phyloP scores from a whole-genome alignment of 2,329 filamentous ascomycete species.

The Corynespora cassiicola region DNA sequence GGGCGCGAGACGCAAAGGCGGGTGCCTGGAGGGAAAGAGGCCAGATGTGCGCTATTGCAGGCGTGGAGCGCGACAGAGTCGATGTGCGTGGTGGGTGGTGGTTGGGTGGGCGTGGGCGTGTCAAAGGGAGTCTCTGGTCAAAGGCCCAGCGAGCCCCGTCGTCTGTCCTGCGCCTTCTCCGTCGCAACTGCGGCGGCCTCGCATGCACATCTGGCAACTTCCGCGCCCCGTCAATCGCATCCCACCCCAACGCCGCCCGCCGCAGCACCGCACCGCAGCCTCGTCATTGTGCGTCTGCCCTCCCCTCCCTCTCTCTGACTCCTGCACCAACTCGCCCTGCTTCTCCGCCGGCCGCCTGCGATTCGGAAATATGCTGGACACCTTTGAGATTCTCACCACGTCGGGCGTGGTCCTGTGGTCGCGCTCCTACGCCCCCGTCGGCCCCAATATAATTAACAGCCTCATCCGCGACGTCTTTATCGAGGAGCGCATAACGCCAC shows the following conservation, averaged over 20 bases:
- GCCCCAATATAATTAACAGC: conserved; percentile 84
- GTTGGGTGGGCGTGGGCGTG: too few relatives aligned
- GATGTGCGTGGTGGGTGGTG: too few relatives aligned
- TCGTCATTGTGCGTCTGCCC: too few relatives aligned
- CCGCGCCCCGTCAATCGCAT: conserved; percentile 4
- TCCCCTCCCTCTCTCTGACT: conserved; percentile 6
- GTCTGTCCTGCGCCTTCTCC: too few relatives aligned
- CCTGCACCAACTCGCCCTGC: conserved; percentile 6
- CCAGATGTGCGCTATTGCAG: too few relatives aligned
- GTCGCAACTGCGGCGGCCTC: conserved; percentile 4
- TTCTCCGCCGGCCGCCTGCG: conserved; percentile 2
- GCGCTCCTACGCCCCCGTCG: conserved; percentile 80
- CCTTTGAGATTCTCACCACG: conserved; percentile 94
- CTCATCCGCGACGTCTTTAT: conserved; percentile 98
- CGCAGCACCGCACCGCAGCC: too few relatives aligned
- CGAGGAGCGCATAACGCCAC: conserved; percentile 79
- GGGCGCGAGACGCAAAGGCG: too few relatives aligned
- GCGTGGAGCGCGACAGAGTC: too few relatives aligned
- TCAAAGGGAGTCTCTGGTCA: too few relatives aligned
- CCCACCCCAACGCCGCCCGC: neutral
- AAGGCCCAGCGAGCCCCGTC: too few relatives aligned
- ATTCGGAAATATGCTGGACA: conserved; percentile 91
- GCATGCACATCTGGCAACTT: conserved; percentile 19
- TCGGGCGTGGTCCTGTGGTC: conserved; percentile 98
- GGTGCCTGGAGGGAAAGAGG: too few relatives aligned